Evolutionary conservation across 495 filamentous ascomycete genomes (phyloP), one percentile per base, ranked within the genome.

Genomic region (Tuber microsphaerosporum): DNA sequence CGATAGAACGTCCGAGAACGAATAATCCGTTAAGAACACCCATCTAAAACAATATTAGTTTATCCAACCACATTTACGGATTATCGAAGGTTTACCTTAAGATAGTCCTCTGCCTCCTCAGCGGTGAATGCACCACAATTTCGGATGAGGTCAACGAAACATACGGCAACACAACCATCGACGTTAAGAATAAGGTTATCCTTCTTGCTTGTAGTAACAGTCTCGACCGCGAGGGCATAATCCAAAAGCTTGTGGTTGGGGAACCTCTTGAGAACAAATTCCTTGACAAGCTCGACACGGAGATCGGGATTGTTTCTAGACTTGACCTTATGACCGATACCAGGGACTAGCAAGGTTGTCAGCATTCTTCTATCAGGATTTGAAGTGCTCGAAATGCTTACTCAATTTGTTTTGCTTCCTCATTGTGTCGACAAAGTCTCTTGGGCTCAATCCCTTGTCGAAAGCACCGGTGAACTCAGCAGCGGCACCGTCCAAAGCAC

Each of bases 171-270:
- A 85, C 93, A 97, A 78, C 95, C 95, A 84, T 99, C 95, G 73
- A 99, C 95, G 88, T 99, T 99, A 78, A 99, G 91, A 82, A 99
- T 99, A 75, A 99, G 90, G 89, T 98, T 99, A 87, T 99, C 95
- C 89, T 99, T 99, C 92, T 99, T 99, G 79, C 93, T 97, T 14
- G 95, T 99, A 44, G 95, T 99, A 78, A 99, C 95, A 2, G 92
- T 92, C 89, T 99, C 95, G 73, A 99, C 95, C 16, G 95, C 95
- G 84, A 99, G 91, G 81, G 95, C 95, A 85, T 97, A 99, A 87
- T 99, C 95, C 81, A 99, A 92, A 84, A 97, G 90, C 88, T 97
- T 97, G 89, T 91, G 91, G 86, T 87, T 93, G 76, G 95, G 94
- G 91, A 99, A 99, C 87, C 93, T 91, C 89, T 94, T 94, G 87